A percentile compares a stretch with the other conserved stretches of the same genome.
These are phyloP conservation scores for Penicillium italicum DNA, from an alignment of 2,329 filamentous ascomycete genomes.

Conservation along the genomic window DNA sequence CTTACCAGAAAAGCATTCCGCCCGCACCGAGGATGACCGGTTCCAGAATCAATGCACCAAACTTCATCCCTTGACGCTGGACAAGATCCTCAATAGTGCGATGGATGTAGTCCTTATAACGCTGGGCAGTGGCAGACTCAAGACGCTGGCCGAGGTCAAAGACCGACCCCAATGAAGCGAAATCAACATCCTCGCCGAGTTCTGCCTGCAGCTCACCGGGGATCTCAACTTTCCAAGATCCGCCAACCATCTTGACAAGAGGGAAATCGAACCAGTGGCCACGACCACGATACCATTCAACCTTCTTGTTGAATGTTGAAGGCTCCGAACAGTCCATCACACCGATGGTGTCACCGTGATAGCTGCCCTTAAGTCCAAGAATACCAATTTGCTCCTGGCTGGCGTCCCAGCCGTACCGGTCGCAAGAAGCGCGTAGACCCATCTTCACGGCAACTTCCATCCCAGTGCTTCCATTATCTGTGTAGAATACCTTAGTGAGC, in stretches of 20 bases:
- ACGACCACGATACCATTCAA: constrained; percentile 78
- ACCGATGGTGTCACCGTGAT: constrained; percentile 84
- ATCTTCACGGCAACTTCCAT: constrained; percentile 84
- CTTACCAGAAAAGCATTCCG: constrained; percentile 76
- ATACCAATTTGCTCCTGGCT: constrained; percentile 59
- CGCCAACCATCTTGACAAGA: constrained; percentile 62
- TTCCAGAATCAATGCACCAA: constrained; percentile 76
- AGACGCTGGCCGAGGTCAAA: constrained; percentile 58
- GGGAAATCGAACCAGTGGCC: constrained; percentile 82
- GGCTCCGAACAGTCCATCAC: constrained; percentile 84
- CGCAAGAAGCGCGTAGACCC: constrained; percentile 66
- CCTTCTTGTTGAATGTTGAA: constrained; percentile 72
- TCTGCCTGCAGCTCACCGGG: constrained; percentile 49
- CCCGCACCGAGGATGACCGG: constrained; percentile 77
- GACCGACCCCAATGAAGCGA: constrained; percentile 52
- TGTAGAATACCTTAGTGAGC: constrained; percentile 71
- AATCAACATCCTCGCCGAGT: constrained; percentile 45
- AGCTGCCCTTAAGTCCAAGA: constrained; percentile 72
- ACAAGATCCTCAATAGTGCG: constrained; percentile 53
- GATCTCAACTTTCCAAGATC: constrained; percentile 62
- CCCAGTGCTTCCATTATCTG: constrained; percentile 79
- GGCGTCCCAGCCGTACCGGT: constrained; percentile 63
- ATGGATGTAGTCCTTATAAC: constrained; percentile 60
- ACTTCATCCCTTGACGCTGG: constrained; percentile 57
- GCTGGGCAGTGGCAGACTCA: constrained; percentile 43